Evolutionary conservation across 164 flowering plant species (phyloP), one percentile per base, ranked within the genome.

Genomic region (Tinospora cordifolia): DNA sequence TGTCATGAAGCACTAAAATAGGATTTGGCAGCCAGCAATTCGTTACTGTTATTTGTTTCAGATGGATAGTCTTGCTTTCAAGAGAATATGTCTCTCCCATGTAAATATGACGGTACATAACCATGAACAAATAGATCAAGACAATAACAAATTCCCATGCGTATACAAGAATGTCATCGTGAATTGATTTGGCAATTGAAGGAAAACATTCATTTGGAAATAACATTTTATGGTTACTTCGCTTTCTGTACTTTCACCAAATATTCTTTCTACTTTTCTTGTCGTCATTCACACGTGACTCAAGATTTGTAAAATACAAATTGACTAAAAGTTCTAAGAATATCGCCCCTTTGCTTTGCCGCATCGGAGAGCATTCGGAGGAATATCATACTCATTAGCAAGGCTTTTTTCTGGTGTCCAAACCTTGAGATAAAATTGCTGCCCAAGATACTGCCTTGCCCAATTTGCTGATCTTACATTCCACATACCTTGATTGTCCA

Each of bases 401-500:
- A 76, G 44, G 72, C 75, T 79, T 8, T 25, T 71, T 1, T 59
- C 70, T n/a, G 70, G 74, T 44, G 54, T 72, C 77, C 81, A 84
- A 15, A 85, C 88, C 63, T 82, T 72, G 59, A 84, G 75, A 67
- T 84, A 85, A 41, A 85, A 74, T 62, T 84, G 87, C 75, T 85
- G 88, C 13, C 88, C 88, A 11, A 84, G 75, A 66, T 84, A 82
- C 76, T 84, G 88, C 77, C 83, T 81, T 62, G 74, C 84, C 88
- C 87, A 85, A 54, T 74, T 69, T 66, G 87, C 83, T 21, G 87
- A 83, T 74, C 88, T 81, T 68, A 82, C 21, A 62, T 85, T 84
- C 88, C 88, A 85, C 87, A 82, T 85, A 4, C 88, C 88, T 75
- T 85, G 81, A 80, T 85, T 84, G 79, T 85, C 88, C 78, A 85